Evolutionary conservation across 768 basidiomycete genomes (phyloP), one percentile per base, ranked within the genome.

Genomic region (Lactarius sp.): DNA sequence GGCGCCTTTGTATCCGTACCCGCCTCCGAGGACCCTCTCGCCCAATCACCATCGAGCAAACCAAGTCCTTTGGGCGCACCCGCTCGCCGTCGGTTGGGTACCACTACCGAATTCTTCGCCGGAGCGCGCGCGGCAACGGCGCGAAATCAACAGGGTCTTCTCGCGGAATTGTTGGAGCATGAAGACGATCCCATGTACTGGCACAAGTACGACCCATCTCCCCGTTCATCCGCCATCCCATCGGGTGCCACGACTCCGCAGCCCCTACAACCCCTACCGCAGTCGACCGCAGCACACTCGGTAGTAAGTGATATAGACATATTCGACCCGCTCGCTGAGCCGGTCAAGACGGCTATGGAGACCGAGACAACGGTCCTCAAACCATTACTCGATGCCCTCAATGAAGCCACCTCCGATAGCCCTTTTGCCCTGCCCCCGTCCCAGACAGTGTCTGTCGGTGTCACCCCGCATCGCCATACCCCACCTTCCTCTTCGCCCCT

Each of bases 171-270:
- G 41, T 70, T 90, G 42, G 68, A 79, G 62, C 83, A 87, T 63
- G 81, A 90, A 72, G 85, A 88, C 56, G 87, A 90, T 71, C 87
- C 87, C 1, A 71, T 89, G 68, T 87, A 85, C 70, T 86, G 58
- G 56, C 68, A 68, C 33, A 12, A 64, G 52, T 49, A 51, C 22
- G 41, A 31, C 5, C 7, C 52, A 8, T 47, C 60, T 14, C 36
- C 52, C 27, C 14, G 27, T 18, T 10, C 39, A 34, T 52, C 36
- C 33, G 22, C 53, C 31, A 27, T 47, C 12, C 61, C 56, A 18
- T 61, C 56, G 27, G 59, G 55, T 52, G 39, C 69, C 36, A n/a
- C 31, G 12, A 61, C 61, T 18, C 68, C 69, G 14, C 66, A 67
- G 58, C 67, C 66, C 3, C 64, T 57, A 1, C 62, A 22, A 18